phyloP scores from a whole-genome alignment of 225 moss, liverwort and hornwort genomes.

The Takakia lepidozioides region DNA sequence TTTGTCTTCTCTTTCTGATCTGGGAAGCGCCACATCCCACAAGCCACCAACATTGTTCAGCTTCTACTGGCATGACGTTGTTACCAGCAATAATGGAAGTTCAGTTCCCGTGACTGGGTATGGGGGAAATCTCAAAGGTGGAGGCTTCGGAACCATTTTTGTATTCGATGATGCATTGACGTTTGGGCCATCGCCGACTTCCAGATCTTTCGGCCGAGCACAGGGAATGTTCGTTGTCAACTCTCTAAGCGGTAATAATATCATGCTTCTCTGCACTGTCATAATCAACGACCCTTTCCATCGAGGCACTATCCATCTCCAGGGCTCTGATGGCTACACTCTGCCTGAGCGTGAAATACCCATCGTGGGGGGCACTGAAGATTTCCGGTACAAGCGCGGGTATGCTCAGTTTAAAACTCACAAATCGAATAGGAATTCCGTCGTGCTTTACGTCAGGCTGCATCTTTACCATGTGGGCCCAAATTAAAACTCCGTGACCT shows the following conservation, averaged over 20 bases:
- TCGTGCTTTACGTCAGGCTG: neutral
- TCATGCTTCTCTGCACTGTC: neutral
- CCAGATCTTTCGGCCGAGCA: conserved; percentile 2
- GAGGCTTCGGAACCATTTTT: neutral
- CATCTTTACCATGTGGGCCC: conserved; percentile 1
- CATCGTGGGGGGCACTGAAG: neutral
- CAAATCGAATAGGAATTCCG: neutral
- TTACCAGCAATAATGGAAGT: neutral
- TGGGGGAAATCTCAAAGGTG: neutral
- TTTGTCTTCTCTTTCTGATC: no score
- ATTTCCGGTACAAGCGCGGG: conserved; percentile 1
- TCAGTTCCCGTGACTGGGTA: neutral
- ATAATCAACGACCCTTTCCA: conserved; percentile 2
- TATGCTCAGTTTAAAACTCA: conserved; percentile 3
- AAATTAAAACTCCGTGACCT: no score
- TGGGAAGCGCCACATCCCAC: no score
- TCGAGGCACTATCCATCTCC: neutral
- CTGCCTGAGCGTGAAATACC: conserved; percentile 3
- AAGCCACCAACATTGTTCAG: no score
- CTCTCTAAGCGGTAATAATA: neutral
- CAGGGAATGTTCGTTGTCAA: conserved; percentile 3
- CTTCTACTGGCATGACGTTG: conserved; percentile 5
- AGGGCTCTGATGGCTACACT: neutral
- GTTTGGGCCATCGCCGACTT: conserved; percentile 1
- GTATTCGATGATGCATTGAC: neutral